Percentiles rank a stretch among this genome's conserved stretches.
Evolutionary conservation across 2,329 filamentous ascomycete species (phyloP).

Genomic region (Mariannaea elegans): DNA sequence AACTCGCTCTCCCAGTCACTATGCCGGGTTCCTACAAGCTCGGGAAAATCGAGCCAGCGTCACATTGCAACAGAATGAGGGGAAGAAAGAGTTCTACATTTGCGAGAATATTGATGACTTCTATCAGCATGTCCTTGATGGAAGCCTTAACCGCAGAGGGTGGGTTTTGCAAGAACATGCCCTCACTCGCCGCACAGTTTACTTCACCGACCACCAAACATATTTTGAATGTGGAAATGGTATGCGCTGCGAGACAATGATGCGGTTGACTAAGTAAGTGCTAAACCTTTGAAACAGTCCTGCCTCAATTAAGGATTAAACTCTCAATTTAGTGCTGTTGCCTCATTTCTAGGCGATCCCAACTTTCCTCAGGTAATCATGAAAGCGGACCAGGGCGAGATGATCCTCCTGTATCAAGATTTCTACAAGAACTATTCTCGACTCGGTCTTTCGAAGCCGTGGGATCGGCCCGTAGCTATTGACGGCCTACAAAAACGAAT

Average conservation of each 20-base stretch:
- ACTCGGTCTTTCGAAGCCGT: neutral
- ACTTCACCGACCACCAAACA: slow-evolving; percentile 47
- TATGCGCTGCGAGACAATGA: slow-evolving; percentile 38
- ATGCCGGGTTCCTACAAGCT: slow-evolving; percentile 21
- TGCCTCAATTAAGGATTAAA: neutral
- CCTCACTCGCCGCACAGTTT: slow-evolving; percentile 48
- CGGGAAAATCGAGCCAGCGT: neutral
- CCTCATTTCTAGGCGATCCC: slow-evolving; percentile 1
- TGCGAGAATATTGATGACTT: neutral
- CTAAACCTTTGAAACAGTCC: neutral
- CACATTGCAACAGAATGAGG: neutral
- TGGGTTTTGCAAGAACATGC: slow-evolving; percentile 53
- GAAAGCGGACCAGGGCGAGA: neutral
- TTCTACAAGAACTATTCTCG: neutral
- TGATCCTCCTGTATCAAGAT: neutral
- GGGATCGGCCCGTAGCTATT: neutral
- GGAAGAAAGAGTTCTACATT: neutral
- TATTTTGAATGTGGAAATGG: slow-evolving; percentile 51
- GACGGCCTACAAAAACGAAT: neutral
- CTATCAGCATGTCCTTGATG: slow-evolving; percentile 40
- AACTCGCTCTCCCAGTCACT: slow-evolving; percentile 41
- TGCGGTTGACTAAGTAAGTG: neutral
- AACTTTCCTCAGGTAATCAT: neutral
- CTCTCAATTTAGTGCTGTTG: neutral
- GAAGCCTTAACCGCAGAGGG: slow-evolving; percentile 44